Conservation (phyloP, 202 grass and related monocot species). For the Cymbopogon flexuosus region DNA sequence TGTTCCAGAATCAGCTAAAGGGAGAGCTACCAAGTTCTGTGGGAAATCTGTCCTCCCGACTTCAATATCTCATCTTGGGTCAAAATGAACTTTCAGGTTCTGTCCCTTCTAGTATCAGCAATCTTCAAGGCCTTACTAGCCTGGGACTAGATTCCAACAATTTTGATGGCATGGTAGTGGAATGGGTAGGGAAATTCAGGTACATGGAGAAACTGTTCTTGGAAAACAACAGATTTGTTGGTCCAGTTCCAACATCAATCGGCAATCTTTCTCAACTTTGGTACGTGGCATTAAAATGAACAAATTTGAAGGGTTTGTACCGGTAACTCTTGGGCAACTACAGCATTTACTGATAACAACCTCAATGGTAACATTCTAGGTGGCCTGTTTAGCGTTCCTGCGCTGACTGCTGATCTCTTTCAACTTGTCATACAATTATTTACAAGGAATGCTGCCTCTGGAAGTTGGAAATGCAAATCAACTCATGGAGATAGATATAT, state of each 20-base stretch:
- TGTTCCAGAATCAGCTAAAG: constrained; percentile 11
- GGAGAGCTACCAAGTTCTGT: constrained; percentile 30
- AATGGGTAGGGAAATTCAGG: constrained; percentile 13
- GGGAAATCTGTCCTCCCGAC: constrained; percentile 13
- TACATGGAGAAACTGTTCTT: constrained; percentile 14
- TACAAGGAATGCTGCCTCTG: constrained; percentile 14
- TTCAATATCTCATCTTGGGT: constrained; percentile 8
- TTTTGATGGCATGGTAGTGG: neutral
- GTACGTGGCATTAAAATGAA: neutral
- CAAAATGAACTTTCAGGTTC: constrained; percentile 19
- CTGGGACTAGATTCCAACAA: constrained; percentile 25
- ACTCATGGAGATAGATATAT: constrained; percentile 8
- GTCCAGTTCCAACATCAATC: neutral
- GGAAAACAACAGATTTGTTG: constrained; percentile 5
- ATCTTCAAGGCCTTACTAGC: constrained; percentile 20
- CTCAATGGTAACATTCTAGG: constrained; percentile 2
- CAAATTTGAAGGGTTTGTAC: neutral
- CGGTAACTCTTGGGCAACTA: constrained; percentile 2
- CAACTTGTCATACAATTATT: constrained; percentile 28
- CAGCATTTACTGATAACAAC: constrained; percentile 5
- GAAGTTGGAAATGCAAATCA: constrained; percentile 32
- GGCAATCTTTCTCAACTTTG: neutral
- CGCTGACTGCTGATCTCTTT: constrained; percentile 22
- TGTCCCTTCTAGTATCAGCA: constrained; percentile 20
- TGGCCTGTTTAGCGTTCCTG: neutral